A percentile compares a stretch with the other conserved stretches of the same genome.
Evolutionary conservation across 2,329 filamentous ascomycete genomes (phyloP).

Genomic region (Thielaviopsis euricoi): DNA sequence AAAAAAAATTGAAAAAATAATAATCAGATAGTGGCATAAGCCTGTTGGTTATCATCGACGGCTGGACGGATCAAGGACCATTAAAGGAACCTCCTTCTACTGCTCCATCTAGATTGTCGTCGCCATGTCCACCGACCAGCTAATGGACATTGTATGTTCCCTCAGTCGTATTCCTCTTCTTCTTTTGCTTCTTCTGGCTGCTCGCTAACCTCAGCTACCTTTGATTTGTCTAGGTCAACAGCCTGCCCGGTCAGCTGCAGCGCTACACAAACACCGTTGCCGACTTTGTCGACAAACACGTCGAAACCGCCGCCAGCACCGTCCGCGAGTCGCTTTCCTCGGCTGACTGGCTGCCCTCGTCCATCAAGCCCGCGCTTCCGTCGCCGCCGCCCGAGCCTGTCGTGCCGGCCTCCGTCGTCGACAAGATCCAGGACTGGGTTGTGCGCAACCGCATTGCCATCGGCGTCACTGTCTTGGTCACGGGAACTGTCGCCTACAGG

Average conservation of each 20-base stretch:
- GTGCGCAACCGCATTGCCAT: slow-evolving; percentile 55
- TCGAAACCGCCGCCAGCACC: slow-evolving; percentile 56
- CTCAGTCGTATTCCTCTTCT: background rate
- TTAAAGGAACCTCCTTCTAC: background rate
- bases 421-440: slow-evolving; percentile 55
- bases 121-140: slow-evolving; percentile 63
- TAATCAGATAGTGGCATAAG: background rate
- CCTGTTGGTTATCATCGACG: background rate
- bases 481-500: slow-evolving; percentile 46
- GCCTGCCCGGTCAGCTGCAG: slow-evolving; percentile 35
- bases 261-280: slow-evolving; percentile 58
- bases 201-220: too few relatives aligned
- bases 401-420: slow-evolving; percentile 22
- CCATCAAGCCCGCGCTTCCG: slow-evolving; percentile 38
- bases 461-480: slow-evolving; percentile 51
- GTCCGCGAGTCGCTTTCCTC: slow-evolving; percentile 54
- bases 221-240: slow-evolving; percentile 2
- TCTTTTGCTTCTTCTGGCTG: too few relatives aligned
- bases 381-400: slow-evolving; percentile 22
- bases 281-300: slow-evolving; percentile 63
- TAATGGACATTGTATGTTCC: slow-evolving; percentile 55
- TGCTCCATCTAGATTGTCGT: background rate
- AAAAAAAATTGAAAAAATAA: background rate
- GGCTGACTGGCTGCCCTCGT: slow-evolving; percentile 56
- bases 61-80: background rate